Conservation (phyloP, 768 basidiomycete species). For the Termitomyces bulborhizus region DNA sequence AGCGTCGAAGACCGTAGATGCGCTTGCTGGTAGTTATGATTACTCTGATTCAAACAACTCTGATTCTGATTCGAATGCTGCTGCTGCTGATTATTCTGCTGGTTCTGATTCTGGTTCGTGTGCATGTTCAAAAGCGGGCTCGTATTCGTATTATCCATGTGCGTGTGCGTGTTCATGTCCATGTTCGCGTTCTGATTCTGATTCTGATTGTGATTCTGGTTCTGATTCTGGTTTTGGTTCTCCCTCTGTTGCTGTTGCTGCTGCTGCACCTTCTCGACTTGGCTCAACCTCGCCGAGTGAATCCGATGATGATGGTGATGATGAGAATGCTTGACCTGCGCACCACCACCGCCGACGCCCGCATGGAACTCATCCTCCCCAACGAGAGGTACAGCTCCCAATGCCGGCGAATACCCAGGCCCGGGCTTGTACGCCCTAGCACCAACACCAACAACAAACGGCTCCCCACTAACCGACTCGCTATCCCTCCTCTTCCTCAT, state of each 20-base stretch:
- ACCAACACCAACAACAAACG: constrained; percentile 1
- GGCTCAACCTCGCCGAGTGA: constrained; percentile 9
- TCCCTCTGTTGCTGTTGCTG: not conserved
- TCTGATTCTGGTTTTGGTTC: too few relatives aligned
- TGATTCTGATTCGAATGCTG: not conserved
- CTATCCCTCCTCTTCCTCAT: constrained; percentile 15
- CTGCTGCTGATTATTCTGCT: not conserved
- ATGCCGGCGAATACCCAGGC: constrained; percentile 15
- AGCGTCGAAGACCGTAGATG: constrained; percentile 42
- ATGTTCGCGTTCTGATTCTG: not conserved
- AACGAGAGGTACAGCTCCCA: constrained; percentile 17
- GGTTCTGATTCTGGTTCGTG: too few relatives aligned
- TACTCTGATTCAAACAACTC: constrained; percentile 6
- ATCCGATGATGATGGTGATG: constrained; percentile 9
- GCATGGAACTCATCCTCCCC: constrained; percentile 33
- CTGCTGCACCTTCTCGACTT: not conserved
- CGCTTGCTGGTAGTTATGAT: constrained; percentile 22
- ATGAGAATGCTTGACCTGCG: constrained; percentile 5
- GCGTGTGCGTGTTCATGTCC: constrained; percentile 9
- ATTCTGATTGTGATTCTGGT: too few relatives aligned
- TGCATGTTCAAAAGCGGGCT: constrained; percentile 7
- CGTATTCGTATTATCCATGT: constrained; percentile 5
- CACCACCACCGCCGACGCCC: not conserved
- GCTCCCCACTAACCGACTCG: constrained; percentile 5
- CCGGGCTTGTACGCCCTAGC: constrained; percentile 26